These are phyloP conservation scores for Ceratocystis cacaofunesta DNA, from an alignment of 2,329 filamentous ascomycete species.

Conservation along the genomic window DNA sequence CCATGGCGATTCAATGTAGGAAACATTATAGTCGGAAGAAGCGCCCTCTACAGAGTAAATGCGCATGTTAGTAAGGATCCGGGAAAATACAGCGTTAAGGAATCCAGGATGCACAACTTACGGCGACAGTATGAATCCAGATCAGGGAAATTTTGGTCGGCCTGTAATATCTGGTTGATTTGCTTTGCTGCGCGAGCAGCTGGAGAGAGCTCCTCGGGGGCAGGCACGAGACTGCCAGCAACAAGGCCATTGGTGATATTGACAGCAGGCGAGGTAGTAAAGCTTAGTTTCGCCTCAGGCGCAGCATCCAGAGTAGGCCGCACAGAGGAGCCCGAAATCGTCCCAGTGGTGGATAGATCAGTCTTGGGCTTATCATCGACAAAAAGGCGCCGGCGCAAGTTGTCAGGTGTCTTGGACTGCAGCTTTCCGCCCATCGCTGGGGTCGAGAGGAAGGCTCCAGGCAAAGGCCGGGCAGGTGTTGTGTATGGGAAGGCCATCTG, in stretches of 20 bases:
- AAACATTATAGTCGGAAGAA: slow-evolving; percentile 81
- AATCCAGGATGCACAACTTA: slow-evolving; percentile 34
- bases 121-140: slow-evolving; percentile 79
- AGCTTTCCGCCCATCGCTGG: slow-evolving; percentile 41
- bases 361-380: slow-evolving; percentile 19
- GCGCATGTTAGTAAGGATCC: slow-evolving; percentile 17
- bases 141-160: slow-evolving; percentile 72
- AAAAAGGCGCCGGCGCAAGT: slow-evolving; percentile 39
- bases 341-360: neutral
- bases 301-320: slow-evolving; percentile 4
- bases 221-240: slow-evolving; percentile 11
- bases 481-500: slow-evolving; percentile 40
- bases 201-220: slow-evolving; percentile 39
- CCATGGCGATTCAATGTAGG: slow-evolving; percentile 53
- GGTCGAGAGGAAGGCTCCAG: slow-evolving; percentile 63
- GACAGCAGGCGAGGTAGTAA: slow-evolving; percentile 9
- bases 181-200: slow-evolving; percentile 68
- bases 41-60: slow-evolving; percentile 52
- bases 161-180: slow-evolving; percentile 62
- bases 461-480: slow-evolving; percentile 58
- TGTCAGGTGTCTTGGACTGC: slow-evolving; percentile 25
- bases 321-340: neutral
- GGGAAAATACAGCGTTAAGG: neutral
- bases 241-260: slow-evolving; percentile 13
- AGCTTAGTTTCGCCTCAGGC: slow-evolving; percentile 17